Evolutionary conservation across 805 yeast species (phyloP).

Genomic region (Candida peoriensis): DNA sequence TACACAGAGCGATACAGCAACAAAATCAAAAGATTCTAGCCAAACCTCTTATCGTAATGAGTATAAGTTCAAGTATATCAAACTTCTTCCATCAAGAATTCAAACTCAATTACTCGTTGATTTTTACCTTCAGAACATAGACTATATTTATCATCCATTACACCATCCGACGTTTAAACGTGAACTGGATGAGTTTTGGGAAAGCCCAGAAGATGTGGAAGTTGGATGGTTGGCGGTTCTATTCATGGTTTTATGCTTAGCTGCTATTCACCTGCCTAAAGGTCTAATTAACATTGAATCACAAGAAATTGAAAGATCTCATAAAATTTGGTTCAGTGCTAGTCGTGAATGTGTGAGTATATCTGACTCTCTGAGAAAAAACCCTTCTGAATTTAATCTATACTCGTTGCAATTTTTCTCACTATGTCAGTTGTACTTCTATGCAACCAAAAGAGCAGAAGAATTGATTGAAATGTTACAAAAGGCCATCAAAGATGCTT

Average conservation of each 20-base stretch:
- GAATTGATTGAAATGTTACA: conserved; percentile 19
- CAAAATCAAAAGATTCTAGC: conserved; percentile 1
- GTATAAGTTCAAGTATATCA: conserved; percentile 16
- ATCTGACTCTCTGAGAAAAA: conserved; percentile 14
- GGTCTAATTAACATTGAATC: conserved; percentile 22
- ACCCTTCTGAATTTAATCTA: conserved; percentile 14
- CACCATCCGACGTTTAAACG: conserved; percentile 24
- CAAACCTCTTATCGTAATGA: conserved; percentile 7
- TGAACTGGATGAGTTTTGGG: conserved; percentile 17
- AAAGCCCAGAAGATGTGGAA: conserved; percentile 16
- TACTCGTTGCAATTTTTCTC: conserved; percentile 23
- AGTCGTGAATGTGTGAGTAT: conserved; percentile 20
- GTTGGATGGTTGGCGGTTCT: conserved; percentile 22
- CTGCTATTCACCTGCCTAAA: conserved; percentile 25
- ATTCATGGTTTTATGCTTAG: conserved; percentile 21
- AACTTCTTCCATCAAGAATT: conserved; percentile 19
- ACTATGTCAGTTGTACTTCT: conserved; percentile 24
- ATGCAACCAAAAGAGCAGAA: conserved; percentile 25
- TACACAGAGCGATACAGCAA: not conserved
- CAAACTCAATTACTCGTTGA: conserved; percentile 23
- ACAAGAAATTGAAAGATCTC: conserved; percentile 20
- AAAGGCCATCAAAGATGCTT: conserved; percentile 21
- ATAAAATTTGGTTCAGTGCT: conserved; percentile 25
- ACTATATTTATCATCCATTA: conserved; percentile 26
- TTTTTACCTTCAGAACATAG: conserved; percentile 24